Conservation (phyloP, 2,329 filamentous ascomycete genomes). For the Fusarium sp. region DNA sequence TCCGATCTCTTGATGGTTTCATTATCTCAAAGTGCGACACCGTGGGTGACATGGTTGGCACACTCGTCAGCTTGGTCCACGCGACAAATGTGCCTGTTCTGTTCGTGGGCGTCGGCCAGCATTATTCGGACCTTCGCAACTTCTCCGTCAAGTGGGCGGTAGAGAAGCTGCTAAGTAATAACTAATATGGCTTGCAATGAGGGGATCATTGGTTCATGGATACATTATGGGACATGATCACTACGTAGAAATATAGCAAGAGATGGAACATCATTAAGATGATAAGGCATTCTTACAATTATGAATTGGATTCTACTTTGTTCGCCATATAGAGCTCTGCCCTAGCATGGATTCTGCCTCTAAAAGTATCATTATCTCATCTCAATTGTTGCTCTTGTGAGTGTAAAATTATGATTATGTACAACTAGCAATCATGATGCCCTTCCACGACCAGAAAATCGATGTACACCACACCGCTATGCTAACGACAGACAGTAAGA, state of each 20-base stretch:
- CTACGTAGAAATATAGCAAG: constrained; percentile 26
- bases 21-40: constrained; percentile 99
- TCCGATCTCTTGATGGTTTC: constrained; percentile 90
- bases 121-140: constrained; percentile 78
- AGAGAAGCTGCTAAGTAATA: constrained; percentile 73
- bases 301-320: not conserved
- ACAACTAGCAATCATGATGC: constrained; percentile 40
- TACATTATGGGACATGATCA: not conserved
- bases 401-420: constrained; percentile 49
- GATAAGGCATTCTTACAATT: not conserved
- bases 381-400: constrained; percentile 29
- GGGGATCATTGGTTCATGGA: constrained; percentile 2
- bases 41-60: constrained; percentile 98
- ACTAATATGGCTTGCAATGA: constrained; percentile 48
- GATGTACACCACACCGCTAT: constrained; percentile 44
- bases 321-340: not conserved
- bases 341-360: too few relatives aligned
- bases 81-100: constrained; percentile 96
- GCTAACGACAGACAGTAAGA: constrained; percentile 37
- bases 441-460: constrained; percentile 17
- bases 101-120: constrained; percentile 85
- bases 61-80: constrained; percentile 96
- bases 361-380: constrained; percentile 9
- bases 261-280: constrained; percentile 7
- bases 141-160: constrained; percentile 81